These are phyloP conservation scores for Talaromyces thailandensis DNA, from an alignment of 495 filamentous ascomycete species.

Conservation along the genomic window DNA sequence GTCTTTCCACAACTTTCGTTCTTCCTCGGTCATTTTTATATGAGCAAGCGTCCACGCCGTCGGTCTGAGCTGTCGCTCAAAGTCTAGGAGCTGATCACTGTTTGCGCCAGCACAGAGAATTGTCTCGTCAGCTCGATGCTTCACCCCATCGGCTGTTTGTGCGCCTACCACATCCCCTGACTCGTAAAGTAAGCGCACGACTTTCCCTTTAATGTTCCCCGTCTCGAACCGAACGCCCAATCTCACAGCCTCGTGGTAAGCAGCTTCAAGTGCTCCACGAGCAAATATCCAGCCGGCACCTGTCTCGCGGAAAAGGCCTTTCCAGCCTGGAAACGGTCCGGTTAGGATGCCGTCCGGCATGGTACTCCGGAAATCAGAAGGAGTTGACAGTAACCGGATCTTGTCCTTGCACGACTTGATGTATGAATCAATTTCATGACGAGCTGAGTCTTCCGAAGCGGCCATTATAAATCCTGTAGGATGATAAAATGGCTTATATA, in stretches of 20 bases:
- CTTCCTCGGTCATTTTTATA: conserved; percentile 36
- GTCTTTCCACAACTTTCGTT: conserved; percentile 29
- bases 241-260: conserved; percentile 30
- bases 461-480: conserved; percentile 38
- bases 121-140: conserved; percentile 26
- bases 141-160: conserved; percentile 22
- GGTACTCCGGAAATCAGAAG: conserved; percentile 32
- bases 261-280: conserved; percentile 33
- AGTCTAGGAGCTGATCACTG: conserved; percentile 36
- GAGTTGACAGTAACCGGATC: neutral
- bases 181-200: conserved; percentile 22
- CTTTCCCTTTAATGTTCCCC: conserved; percentile 27
- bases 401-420: conserved; percentile 8
- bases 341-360: conserved; percentile 45
- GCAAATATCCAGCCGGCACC: conserved; percentile 45
- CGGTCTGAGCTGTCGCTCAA: conserved; percentile 36
- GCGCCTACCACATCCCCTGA: conserved; percentile 26
- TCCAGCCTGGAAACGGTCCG: conserved; percentile 41
- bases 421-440: conserved; percentile 22
- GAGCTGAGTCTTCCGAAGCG: conserved; percentile 9
- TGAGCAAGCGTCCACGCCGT: conserved; percentile 46
- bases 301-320: conserved; percentile 32
- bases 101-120: conserved; percentile 42
- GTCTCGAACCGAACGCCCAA: conserved; percentile 38
- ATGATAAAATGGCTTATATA: conserved; percentile 42